A percentile compares a stretch with the other conserved stretches of the same genome.
These are phyloP conservation scores for Epithele typhae DNA, from an alignment of 768 basidiomycete species.

Conservation along the genomic window DNA sequence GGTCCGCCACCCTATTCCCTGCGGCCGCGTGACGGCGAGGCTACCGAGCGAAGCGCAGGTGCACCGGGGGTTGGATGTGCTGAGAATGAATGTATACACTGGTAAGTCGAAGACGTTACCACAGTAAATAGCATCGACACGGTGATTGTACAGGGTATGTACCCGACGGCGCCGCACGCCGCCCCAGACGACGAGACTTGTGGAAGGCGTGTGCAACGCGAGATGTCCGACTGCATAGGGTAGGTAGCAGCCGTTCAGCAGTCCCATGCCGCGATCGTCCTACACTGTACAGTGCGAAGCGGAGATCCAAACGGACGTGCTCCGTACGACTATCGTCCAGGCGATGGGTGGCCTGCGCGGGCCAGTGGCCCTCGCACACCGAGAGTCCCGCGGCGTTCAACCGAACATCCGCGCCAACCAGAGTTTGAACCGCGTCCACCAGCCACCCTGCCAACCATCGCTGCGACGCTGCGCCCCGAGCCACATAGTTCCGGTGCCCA, in stretches of 20 bases:
- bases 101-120: slow-evolving; percentile 3
- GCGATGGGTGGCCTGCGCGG: slow-evolving; percentile 5
- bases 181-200: background rate
- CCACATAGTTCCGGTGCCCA: slow-evolving; percentile 87
- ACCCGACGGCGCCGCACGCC: slow-evolving; percentile 1
- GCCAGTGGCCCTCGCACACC: too few relatives aligned
- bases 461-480: slow-evolving; percentile 55
- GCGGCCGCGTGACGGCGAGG: background rate
- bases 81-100: background rate
- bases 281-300: background rate
- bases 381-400: slow-evolving; percentile 28
- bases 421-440: slow-evolving; percentile 72
- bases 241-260: background rate
- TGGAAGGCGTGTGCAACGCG: too few relatives aligned
- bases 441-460: slow-evolving; percentile 68
- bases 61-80: background rate
- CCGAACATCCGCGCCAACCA: slow-evolving; percentile 84
- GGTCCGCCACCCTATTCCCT: too few relatives aligned
- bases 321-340: slow-evolving; percentile 1
- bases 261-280: slow-evolving; percentile 3
- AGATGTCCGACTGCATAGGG: background rate
- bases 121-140: slow-evolving; percentile 15
- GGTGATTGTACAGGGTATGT: slow-evolving; percentile 17
- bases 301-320: slow-evolving; percentile 7
- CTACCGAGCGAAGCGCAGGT: background rate